These are phyloP conservation scores for Ampelocalamus luodianensis DNA, from an alignment of 176 grass and related monocot genomes.

Conservation along the genomic window DNA sequence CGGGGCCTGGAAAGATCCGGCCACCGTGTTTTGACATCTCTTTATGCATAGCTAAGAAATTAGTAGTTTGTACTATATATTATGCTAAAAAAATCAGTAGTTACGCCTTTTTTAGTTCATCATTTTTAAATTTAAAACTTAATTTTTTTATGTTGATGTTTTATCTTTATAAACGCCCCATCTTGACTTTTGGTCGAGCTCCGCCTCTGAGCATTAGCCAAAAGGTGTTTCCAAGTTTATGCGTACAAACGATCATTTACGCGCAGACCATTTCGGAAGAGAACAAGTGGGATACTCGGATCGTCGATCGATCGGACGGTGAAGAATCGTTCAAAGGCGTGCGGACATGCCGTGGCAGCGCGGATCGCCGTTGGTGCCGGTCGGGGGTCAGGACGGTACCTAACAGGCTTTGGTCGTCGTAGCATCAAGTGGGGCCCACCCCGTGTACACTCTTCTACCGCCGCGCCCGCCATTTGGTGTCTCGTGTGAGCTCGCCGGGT, in stretches of 20 bases:
- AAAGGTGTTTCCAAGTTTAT: accelerated
- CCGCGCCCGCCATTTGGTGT: neutral
- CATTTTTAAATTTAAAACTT: no score
- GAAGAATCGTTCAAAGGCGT: neutral
- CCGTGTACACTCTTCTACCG: neutral
- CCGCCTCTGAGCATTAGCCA: no score
- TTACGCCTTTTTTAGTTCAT: no score
- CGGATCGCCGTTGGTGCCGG: neutral
- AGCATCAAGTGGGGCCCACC: neutral
- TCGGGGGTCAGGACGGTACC: no score
- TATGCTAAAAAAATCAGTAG: no score
- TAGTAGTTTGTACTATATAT: no score
- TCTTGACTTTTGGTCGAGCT: no score
- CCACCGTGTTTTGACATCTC: no score
- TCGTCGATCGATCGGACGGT: neutral
- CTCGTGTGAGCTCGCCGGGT: neutral
- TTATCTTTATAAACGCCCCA: no score
- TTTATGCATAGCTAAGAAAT: no score
- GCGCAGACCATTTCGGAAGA: neutral
- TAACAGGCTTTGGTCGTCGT: no score
- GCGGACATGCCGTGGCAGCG: neutral
- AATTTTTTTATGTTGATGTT: no score
- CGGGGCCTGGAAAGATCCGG: neutral
- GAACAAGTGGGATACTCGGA: neutral
- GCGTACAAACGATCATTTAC: neutral